phyloP scores from a whole-genome alignment of 1,284 basidiomycete genomes.

The Trametes sp. region DNA sequence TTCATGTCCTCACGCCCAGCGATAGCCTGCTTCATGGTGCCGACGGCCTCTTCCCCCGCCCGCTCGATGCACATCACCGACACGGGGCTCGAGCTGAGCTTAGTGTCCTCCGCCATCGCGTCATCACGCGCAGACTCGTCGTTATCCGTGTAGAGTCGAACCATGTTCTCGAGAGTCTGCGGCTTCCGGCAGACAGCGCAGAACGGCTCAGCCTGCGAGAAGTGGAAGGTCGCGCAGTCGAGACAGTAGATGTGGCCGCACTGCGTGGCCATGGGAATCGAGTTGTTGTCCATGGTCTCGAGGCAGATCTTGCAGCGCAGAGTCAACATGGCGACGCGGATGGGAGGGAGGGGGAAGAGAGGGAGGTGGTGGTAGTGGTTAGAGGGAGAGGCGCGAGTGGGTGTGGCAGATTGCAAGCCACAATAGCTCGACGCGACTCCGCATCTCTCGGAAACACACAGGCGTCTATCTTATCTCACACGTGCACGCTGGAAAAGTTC shows the following conservation, averaged over 20 bases:
- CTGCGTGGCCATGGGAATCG: conserved; percentile 32
- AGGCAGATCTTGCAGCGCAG: conserved; percentile 39
- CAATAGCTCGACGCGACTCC: conserved; percentile 17
- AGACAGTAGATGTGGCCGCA: conserved; percentile 43
- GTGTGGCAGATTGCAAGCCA: conserved; percentile 15
- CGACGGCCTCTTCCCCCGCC: conserved; percentile 21
- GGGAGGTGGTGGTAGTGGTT: conserved; percentile 19
- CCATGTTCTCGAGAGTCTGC: conserved; percentile 32
- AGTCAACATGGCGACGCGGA: conserved; percentile 23
- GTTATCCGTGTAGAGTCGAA: conserved; percentile 35
- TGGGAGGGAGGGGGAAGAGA: not conserved
- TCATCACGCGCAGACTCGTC: conserved; percentile 7
- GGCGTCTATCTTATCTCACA: conserved; percentile 20
- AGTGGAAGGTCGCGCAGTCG: conserved; percentile 40
- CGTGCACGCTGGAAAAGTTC: conserved; percentile 18
- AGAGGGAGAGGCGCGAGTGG: conserved; percentile 11
- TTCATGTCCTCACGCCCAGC: conserved; percentile 18
- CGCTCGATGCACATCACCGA: conserved; percentile 23
- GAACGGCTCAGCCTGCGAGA: conserved; percentile 27
- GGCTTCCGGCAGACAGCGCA: conserved; percentile 38
- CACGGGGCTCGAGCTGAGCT: conserved; percentile 20
- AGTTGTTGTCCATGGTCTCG: conserved; percentile 27
- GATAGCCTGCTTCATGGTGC: conserved; percentile 19
- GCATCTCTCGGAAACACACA: conserved; percentile 13
- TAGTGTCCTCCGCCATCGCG: not conserved